These are phyloP conservation scores for Trichoderma koningii DNA, from an alignment of 2,329 filamentous ascomycete species.

Conservation along the genomic window DNA sequence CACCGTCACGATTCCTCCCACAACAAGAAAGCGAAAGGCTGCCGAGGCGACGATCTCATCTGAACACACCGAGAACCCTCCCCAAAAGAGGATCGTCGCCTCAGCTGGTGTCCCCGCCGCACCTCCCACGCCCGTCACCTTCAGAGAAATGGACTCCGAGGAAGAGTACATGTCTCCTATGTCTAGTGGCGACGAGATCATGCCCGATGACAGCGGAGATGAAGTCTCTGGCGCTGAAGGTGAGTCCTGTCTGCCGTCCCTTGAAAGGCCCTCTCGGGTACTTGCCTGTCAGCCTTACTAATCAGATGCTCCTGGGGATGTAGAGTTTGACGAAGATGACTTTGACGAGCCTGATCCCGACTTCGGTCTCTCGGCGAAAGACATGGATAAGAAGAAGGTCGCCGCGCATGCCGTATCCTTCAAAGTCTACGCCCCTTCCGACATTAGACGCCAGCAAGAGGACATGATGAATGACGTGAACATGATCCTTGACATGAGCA, in stretches of 20 bases:
- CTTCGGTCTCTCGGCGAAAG: slow-evolving; percentile 55
- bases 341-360: slow-evolving; percentile 60
- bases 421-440: slow-evolving; percentile 74
- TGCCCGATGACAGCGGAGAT: slow-evolving; percentile 78
- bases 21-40: slow-evolving; percentile 63
- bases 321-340: slow-evolving; percentile 60
- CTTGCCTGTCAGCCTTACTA: slow-evolving; percentile 11
- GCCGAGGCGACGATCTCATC: slow-evolving; percentile 64
- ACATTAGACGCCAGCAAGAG: slow-evolving; percentile 84
- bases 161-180: slow-evolving; percentile 87
- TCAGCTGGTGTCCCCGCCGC: slow-evolving; percentile 51
- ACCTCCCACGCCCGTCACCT: slow-evolving; percentile 61
- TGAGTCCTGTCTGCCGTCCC: slow-evolving; percentile 34
- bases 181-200: slow-evolving; percentile 72
- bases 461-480: slow-evolving; percentile 87
- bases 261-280: slow-evolving; percentile 7
- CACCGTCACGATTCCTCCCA: slow-evolving; percentile 60
- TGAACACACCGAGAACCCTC: slow-evolving; percentile 45
- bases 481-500: slow-evolving; percentile 83
- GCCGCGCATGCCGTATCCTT: slow-evolving; percentile 82
- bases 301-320: slow-evolving; percentile 27
- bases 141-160: slow-evolving; percentile 84
- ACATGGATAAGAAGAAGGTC: slow-evolving; percentile 69
- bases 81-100: slow-evolving; percentile 59
- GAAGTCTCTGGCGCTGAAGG: slow-evolving; percentile 59